phyloP scores from a whole-genome alignment of 2,329 filamentous ascomycete genomes.

The Cercospora sp. region DNA sequence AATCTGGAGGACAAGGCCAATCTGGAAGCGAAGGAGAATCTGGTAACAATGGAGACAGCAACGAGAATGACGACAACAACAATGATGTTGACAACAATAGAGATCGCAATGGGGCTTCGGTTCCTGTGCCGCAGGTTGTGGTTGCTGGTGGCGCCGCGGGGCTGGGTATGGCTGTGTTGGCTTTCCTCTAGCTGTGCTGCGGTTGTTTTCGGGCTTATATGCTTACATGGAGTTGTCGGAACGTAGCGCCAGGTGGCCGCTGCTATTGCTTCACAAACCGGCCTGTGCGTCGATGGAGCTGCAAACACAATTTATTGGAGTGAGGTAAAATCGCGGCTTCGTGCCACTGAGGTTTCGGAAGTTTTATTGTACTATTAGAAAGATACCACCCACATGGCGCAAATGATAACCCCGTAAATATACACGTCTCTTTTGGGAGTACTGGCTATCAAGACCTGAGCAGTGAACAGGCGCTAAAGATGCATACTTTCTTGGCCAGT shows the following conservation, averaged over 20 bases:
- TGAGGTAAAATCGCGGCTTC: too few relatives aligned
- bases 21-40: neutral
- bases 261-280: neutral
- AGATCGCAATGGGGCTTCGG: neutral
- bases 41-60: neutral
- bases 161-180: slow-evolving; percentile 13
- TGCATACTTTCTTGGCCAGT: neutral
- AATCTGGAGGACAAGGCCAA: neutral
- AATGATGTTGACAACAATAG: neutral
- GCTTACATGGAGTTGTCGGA: neutral
- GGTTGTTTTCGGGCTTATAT: neutral
- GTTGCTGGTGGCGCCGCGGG: slow-evolving; percentile 15
- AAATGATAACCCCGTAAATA: too few relatives aligned
- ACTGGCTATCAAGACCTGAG: too few relatives aligned
- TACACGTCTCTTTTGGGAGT: too few relatives aligned
- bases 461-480: too few relatives aligned
- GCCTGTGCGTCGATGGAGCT: too few relatives aligned
- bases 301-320: too few relatives aligned
- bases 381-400: too few relatives aligned
- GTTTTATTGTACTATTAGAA: too few relatives aligned
- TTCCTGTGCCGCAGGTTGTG: slow-evolving; percentile 11
- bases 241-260: neutral
- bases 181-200: neutral
- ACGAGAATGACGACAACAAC: neutral
- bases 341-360: too few relatives aligned